These are phyloP conservation scores for Trametes elegans DNA, from an alignment of 768 basidiomycete genomes.

Conservation along the genomic window DNA sequence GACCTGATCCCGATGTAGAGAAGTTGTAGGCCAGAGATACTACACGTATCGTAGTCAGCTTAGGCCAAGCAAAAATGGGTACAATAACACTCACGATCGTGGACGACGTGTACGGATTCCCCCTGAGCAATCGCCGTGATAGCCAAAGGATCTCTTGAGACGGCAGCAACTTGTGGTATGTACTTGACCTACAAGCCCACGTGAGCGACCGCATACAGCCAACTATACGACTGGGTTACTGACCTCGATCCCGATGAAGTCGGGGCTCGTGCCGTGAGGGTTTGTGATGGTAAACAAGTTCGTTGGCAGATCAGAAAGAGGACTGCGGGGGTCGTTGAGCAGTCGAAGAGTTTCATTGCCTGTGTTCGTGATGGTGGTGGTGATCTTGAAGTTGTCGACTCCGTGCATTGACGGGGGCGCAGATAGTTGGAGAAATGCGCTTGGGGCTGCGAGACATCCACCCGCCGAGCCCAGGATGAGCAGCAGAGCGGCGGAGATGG, in stretches of 20 bases:
- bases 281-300: conserved; percentile 39
- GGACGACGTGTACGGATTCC: conserved; percentile 24
- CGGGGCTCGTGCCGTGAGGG: conserved; percentile 30
- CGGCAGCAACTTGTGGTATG: conserved; percentile 30
- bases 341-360: conserved; percentile 41
- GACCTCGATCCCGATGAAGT: conserved; percentile 40
- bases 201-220: not conserved
- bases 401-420: conserved; percentile 33
- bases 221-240: not conserved
- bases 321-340: conserved; percentile 40
- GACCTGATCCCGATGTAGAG: conserved; percentile 21
- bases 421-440: conserved; percentile 32
- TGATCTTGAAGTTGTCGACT: conserved; percentile 37
- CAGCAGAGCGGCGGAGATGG: conserved; percentile 29
- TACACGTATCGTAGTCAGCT: conserved; percentile 22
- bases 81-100: conserved; percentile 35
- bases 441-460: conserved; percentile 30
- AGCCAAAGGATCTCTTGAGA: conserved; percentile 24
- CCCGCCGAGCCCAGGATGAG: conserved; percentile 28
- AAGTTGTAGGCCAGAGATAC: conserved; percentile 36
- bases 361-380: conserved; percentile 40
- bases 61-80: too few relatives aligned
- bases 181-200: conserved; percentile 31
- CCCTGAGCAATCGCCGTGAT: conserved; percentile 39
- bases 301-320: conserved; percentile 40